Percentiles rank a stretch among this genome's conserved stretches.
Conservation (phyloP, 352 stramenopile genomes). For the Phytophthora ramorum region DNA sequence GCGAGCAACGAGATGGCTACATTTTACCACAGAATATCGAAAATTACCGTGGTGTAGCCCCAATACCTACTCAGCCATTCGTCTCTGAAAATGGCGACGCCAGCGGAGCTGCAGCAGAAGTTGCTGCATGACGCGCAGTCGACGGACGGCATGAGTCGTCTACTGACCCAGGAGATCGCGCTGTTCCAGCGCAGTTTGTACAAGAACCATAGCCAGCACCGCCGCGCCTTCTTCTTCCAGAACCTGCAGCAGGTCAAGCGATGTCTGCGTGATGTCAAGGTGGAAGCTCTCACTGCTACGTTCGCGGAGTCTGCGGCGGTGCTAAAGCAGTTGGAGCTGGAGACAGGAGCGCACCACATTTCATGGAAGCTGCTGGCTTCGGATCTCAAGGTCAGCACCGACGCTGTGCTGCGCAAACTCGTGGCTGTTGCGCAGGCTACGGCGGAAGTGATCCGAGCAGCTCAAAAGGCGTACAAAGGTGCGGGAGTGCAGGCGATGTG, state of each 20-base stretch:
- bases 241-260: slow-evolving; percentile 85
- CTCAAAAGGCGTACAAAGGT: slow-evolving; percentile 85
- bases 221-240: slow-evolving; percentile 82
- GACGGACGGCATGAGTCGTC: slow-evolving; percentile 34
- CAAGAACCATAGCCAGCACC: slow-evolving; percentile 91
- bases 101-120: slow-evolving; percentile 40
- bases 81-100: slow-evolving; percentile 6
- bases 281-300: slow-evolving; percentile 43
- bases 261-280: slow-evolving; percentile 52
- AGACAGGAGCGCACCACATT: slow-evolving; percentile 69
- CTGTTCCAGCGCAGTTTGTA: slow-evolving; percentile 87
- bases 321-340: slow-evolving; percentile 52
- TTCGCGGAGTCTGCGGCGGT: slow-evolving; percentile 52
- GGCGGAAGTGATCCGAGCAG: slow-evolving; percentile 55
- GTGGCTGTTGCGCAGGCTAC: slow-evolving; percentile 33
- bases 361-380: slow-evolving; percentile 74
- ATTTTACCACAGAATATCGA: not conserved
- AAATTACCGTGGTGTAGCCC: slow-evolving; percentile 13
- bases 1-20: not conserved
- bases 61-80: slow-evolving; percentile 10
- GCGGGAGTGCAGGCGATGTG: not conserved
- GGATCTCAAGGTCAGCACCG: slow-evolving; percentile 63
- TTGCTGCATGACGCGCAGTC: slow-evolving; percentile 50
- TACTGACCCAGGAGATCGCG: slow-evolving; percentile 64
- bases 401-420: slow-evolving; percentile 59